Evolutionary conservation across 768 basidiomycete species (phyloP).

Genomic region (Mycena rosella): DNA sequence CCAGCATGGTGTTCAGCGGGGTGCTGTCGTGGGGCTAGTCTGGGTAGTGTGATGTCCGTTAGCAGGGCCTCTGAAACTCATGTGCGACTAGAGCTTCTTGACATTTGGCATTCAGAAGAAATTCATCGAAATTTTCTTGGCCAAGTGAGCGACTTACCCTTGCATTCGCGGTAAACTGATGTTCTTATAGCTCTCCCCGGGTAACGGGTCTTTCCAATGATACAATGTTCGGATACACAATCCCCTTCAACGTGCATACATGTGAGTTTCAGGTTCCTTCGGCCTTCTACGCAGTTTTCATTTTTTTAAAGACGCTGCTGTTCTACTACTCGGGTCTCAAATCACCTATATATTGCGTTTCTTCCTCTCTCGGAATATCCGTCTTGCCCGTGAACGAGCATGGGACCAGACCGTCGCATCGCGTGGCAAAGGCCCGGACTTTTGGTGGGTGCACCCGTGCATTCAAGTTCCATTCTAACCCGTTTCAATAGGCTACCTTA

Average conservation of each 20-base stretch:
- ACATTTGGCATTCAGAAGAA: constrained; percentile 81
- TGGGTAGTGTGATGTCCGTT: constrained; percentile 65
- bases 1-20: constrained; percentile 79
- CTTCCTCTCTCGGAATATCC: constrained; percentile 88
- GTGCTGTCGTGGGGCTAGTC: constrained; percentile 72
- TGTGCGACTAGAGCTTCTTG: constrained; percentile 62
- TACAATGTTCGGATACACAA: constrained; percentile 70
- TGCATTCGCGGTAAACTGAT: not conserved
- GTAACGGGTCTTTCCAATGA: constrained; percentile 73
- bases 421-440: constrained; percentile 83
- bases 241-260: constrained; percentile 79
- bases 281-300: too few species aligned
- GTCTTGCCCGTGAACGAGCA: constrained; percentile 80
- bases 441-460: constrained; percentile 63
- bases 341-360: constrained; percentile 81
- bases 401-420: constrained; percentile 89
- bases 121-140: constrained; percentile 73
- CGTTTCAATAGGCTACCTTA: constrained; percentile 29
- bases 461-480: not conserved
- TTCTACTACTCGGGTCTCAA: constrained; percentile 81
- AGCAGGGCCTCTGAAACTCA: not conserved
- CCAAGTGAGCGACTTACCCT: constrained; percentile 60
- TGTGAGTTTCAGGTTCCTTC: constrained; percentile 60
- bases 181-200: constrained; percentile 64
- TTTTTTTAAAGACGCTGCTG: constrained; percentile 70